Conservation (phyloP, 495 filamentous ascomycete genomes). For the Talaromyces proteolyticus region DNA sequence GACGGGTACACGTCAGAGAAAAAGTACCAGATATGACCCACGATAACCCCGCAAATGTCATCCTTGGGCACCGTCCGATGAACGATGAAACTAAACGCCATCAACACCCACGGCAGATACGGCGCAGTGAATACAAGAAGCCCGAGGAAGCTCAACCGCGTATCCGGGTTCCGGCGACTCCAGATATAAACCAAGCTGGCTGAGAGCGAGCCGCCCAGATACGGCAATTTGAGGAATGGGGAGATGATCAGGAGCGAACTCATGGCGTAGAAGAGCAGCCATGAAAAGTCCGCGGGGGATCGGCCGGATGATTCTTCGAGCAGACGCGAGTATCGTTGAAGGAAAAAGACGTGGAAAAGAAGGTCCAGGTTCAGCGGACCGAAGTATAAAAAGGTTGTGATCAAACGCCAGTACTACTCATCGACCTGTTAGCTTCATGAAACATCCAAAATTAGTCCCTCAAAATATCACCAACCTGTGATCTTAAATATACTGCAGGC, state of each 20-base stretch:
- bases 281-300: conserved; percentile 88
- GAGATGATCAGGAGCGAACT: conserved; percentile 71
- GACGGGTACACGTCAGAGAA: conserved; percentile 95
- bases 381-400: conserved; percentile 96
- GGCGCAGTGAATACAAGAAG: conserved; percentile 88
- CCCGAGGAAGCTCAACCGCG: conserved; percentile 84
- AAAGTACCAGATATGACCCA: conserved; percentile 98
- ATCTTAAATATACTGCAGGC: conserved; percentile 81
- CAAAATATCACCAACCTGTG: conserved; percentile 54
- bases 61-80: conserved; percentile 89
- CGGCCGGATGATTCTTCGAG: conserved; percentile 89
- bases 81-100: conserved; percentile 80
- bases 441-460: conserved; percentile 2
- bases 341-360: conserved; percentile 97
- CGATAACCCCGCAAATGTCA: conserved; percentile 87
- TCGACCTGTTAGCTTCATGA: conserved; percentile 13
- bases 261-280: conserved; percentile 83
- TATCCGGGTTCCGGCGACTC: conserved; percentile 91
- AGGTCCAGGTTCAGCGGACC: conserved; percentile 91
- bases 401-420: conserved; percentile 83
- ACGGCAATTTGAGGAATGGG: conserved; percentile 78
- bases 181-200: conserved; percentile 97
- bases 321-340: conserved; percentile 91
- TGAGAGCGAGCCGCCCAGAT: conserved; percentile 84
- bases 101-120: conserved; percentile 93